Conservation (phyloP, 352 stramenopile species). For the Pythium chondricola region DNA sequence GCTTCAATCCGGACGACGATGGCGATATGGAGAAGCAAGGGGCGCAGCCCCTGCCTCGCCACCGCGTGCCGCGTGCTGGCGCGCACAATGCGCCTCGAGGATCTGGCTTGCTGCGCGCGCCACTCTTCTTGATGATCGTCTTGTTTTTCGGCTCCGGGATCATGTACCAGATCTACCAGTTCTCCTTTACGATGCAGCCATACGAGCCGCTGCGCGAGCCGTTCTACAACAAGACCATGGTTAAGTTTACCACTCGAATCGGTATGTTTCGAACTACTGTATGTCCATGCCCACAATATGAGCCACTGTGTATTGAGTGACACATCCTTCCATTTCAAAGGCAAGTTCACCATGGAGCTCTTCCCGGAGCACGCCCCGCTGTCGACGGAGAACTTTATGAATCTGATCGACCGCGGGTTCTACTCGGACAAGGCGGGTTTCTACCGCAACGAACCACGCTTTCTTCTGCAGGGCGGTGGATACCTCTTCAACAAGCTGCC, state of each 20-base stretch:
- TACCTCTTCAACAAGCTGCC: slow-evolving; percentile 70
- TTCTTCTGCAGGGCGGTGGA: slow-evolving; percentile 68
- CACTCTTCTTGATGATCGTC: slow-evolving; percentile 26
- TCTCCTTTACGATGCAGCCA: slow-evolving; percentile 27
- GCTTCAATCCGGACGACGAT: slow-evolving; percentile 8
- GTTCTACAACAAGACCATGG: slow-evolving; percentile 81
- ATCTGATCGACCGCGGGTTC: slow-evolving; percentile 56
- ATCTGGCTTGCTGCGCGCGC: slow-evolving; percentile 15
- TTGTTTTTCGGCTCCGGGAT: slow-evolving; percentile 53
- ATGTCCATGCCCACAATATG: no score
- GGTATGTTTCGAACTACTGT: slow-evolving; percentile 20
- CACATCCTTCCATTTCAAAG: slow-evolving; percentile 12
- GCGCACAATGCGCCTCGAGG: slow-evolving; percentile 10
- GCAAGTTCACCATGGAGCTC: slow-evolving; percentile 70
- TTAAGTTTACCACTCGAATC: slow-evolving; percentile 73
- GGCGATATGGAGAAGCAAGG: slow-evolving; percentile 10
- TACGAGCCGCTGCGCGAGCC: slow-evolving; percentile 39
- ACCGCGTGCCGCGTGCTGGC: slow-evolving; percentile 15
- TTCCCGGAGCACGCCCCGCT: slow-evolving; percentile 71
- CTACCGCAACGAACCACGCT: slow-evolving; percentile 82
- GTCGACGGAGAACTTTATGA: slow-evolving; percentile 65
- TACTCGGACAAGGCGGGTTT: slow-evolving; percentile 74
- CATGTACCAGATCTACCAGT: slow-evolving; percentile 58
- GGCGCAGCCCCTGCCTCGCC: slow-evolving; percentile 3
- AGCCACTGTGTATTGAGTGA: no score